These are phyloP conservation scores for Talaromyces sp. DNA, from an alignment of 2,329 filamentous ascomycete genomes.

Conservation along the genomic window DNA sequence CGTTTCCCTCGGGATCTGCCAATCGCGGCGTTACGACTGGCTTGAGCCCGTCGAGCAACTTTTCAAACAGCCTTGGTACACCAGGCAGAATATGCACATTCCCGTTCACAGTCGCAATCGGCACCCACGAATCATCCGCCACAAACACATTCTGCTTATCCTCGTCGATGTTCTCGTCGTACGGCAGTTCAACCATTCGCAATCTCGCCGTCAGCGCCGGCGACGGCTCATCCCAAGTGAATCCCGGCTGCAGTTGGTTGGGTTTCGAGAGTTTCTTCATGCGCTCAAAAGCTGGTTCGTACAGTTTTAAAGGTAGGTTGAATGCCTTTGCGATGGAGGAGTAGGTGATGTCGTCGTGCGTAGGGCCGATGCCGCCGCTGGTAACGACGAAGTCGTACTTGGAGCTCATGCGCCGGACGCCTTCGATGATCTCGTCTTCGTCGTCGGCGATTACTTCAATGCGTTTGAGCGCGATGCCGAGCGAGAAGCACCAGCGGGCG, in stretches of 20 bases:
- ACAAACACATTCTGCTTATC: conserved; percentile 76
- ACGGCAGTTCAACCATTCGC: conserved; percentile 85
- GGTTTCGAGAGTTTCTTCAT: conserved; percentile 81
- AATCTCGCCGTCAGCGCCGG: conserved; percentile 75
- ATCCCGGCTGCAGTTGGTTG: conserved; percentile 67
- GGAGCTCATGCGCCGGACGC: conserved; percentile 78
- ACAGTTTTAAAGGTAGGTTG: conserved; percentile 68
- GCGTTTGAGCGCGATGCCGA: conserved; percentile 69
- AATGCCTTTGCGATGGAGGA: conserved; percentile 90
- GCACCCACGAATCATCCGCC: conserved; percentile 82
- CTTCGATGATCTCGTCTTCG: conserved; percentile 84
- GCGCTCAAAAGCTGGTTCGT: conserved; percentile 70
- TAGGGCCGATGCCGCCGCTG: conserved; percentile 91
- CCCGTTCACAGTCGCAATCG: conserved; percentile 80
- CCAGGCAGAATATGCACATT: conserved; percentile 93
- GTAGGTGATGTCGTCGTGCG: conserved; percentile 99
- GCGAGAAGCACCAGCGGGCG: conserved; percentile 63
- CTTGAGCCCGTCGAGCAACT: conserved; percentile 72
- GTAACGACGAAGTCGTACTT: conserved; percentile 95
- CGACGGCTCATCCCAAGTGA: conserved; percentile 81
- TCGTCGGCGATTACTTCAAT: conserved; percentile 94
- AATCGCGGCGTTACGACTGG: conserved; percentile 67
- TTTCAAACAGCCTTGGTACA: conserved; percentile 79
- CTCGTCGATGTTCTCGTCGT: conserved; percentile 62
- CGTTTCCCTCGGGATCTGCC: conserved; percentile 75